A percentile compares a stretch with the other conserved stretches of the same genome.
phyloP scores from a whole-genome alignment of 129 eudicot genomes.

The Erigeron canadensis region DNA sequence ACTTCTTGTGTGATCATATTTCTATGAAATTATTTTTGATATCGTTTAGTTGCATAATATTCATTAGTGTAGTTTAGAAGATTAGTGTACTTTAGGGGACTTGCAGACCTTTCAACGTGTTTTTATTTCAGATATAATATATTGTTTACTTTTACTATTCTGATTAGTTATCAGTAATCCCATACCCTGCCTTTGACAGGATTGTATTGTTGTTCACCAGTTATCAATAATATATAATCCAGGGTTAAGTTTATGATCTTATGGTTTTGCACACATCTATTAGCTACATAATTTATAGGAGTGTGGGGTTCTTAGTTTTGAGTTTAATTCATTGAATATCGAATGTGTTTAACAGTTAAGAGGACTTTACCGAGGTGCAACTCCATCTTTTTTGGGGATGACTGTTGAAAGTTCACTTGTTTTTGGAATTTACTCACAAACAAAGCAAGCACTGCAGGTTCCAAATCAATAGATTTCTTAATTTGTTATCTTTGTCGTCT shows the following conservation, averaged over 20 bases:
- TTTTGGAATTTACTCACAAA: slow-evolving; percentile 93
- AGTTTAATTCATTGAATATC: neutral
- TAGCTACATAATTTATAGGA: neutral
- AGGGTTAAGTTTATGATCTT: too few relatives aligned
- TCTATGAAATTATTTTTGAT: neutral
- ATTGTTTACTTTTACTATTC: too few relatives aligned
- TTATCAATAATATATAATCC: too few relatives aligned
- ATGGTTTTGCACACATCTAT: neutral
- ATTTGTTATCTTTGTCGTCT: slow-evolving; percentile 12
- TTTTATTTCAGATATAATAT: too few relatives aligned
- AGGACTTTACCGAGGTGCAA: slow-evolving; percentile 95
- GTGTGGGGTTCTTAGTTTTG: neutral
- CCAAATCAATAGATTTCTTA: slow-evolving; percentile 13
- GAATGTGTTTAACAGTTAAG: slow-evolving; percentile 52
- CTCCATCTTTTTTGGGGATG: slow-evolving; percentile 91
- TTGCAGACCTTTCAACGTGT: too few relatives aligned
- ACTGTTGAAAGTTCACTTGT: slow-evolving; percentile 87
- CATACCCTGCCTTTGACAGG: too few relatives aligned
- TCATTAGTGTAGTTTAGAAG: neutral
- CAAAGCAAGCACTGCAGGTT: slow-evolving; percentile 83
- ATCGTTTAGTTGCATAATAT: slow-evolving; percentile 1
- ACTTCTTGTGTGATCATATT: slow-evolving; percentile 30
- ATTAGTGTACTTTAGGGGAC: too few relatives aligned
- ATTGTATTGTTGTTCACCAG: too few relatives aligned
- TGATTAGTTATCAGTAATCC: too few relatives aligned